Percentiles rank a stretch among this genome's conserved stretches.
phyloP scores from a whole-genome alignment of 2,329 filamentous ascomycete species.

The Sporothrix globosa region DNA sequence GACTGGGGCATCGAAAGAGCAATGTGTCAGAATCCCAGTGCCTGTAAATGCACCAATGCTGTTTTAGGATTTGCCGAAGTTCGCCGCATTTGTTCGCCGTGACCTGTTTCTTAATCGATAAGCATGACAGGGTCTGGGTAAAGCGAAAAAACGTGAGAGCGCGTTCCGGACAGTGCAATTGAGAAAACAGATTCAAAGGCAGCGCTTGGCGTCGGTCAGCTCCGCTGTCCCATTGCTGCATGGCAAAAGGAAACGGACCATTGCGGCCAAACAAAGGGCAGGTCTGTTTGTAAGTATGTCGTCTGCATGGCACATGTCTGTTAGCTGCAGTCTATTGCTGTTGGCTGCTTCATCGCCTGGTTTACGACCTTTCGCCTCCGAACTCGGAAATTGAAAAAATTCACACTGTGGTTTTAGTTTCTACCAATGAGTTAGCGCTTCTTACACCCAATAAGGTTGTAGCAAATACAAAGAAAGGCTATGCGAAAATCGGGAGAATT shows the following conservation, averaged over 20 bases:
- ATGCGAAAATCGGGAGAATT: not conserved
- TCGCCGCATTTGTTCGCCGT: too few relatives aligned
- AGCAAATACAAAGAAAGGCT: not conserved
- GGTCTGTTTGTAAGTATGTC: too few relatives aligned
- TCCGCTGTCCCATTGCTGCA: constrained; percentile 1
- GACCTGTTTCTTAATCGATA: too few relatives aligned
- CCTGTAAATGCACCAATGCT: not conserved
- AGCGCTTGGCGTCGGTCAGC: constrained; percentile 15
- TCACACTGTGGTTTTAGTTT: not conserved
- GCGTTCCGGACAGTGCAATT: constrained; percentile 6
- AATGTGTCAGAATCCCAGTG: not conserved
- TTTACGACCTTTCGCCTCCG: constrained; percentile 13
- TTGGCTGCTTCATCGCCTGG: not conserved
- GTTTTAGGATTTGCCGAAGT: not conserved
- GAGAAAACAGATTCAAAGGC: not conserved
- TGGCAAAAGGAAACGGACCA: not conserved
- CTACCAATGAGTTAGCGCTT: not conserved
- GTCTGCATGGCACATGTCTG: not conserved
- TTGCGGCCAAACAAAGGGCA: not conserved
- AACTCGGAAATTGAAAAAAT: constrained; percentile 28
- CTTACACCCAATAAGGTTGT: not conserved
- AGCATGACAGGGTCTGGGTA: not conserved
- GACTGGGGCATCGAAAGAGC: not conserved
- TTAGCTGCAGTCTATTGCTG: not conserved
- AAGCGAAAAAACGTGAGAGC: not conserved